Evolutionary conservation across 495 filamentous ascomycete genomes (phyloP).

Genomic region (Hyphodiscus hymeniophilus): DNA sequence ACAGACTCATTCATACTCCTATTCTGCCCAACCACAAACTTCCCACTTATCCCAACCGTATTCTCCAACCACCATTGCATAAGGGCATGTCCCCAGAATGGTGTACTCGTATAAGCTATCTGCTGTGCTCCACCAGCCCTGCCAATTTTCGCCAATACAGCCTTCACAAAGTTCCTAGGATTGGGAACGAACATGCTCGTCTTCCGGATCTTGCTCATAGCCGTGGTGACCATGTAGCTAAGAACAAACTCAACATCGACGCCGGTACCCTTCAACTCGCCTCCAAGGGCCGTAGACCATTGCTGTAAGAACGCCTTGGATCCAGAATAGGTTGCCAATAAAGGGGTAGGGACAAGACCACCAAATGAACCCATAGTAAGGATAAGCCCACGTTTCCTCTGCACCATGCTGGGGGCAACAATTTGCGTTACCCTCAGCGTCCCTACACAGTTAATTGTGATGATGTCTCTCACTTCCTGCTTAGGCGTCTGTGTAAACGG

Average conservation of each 20-base stretch:
- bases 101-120: slow-evolving; percentile 75
- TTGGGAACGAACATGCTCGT: slow-evolving; percentile 69
- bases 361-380: slow-evolving; percentile 97
- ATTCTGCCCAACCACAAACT: slow-evolving; percentile 57
- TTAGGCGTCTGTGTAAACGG: slow-evolving; percentile 72
- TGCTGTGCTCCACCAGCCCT: slow-evolving; percentile 63
- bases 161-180: slow-evolving; percentile 71
- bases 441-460: slow-evolving; percentile 87
- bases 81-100: slow-evolving; percentile 83
- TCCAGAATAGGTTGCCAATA: slow-evolving; percentile 93
- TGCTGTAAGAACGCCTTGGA: slow-evolving; percentile 97
- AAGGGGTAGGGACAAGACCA: slow-evolving; percentile 81
- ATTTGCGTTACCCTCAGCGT: slow-evolving; percentile 82
- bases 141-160: slow-evolving; percentile 75
- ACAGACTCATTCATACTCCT: slow-evolving; percentile 77
- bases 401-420: slow-evolving; percentile 74
- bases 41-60: slow-evolving; percentile 58
- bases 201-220: slow-evolving; percentile 91
- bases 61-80: slow-evolving; percentile 79
- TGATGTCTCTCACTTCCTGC: slow-evolving; percentile 77
- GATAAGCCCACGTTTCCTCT: slow-evolving; percentile 78
- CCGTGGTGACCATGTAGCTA: slow-evolving; percentile 84
- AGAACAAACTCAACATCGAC: slow-evolving; percentile 82
- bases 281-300: slow-evolving; percentile 81
- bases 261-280: slow-evolving; percentile 71